Evolutionary conservation across 257 asterid species (phyloP).

Genomic region (Solanum paucissectum): DNA sequence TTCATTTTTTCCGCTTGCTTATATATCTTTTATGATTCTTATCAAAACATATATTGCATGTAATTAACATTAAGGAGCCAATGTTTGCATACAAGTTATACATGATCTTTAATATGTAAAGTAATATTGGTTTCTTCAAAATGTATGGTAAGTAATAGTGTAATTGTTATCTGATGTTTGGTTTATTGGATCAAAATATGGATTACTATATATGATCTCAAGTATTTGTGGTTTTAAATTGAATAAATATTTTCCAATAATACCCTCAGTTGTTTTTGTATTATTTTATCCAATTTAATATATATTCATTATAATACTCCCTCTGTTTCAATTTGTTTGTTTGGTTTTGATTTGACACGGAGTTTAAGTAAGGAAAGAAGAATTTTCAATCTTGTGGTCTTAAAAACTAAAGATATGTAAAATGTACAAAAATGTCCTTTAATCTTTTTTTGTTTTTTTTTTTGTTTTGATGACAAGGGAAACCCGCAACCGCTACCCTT

Average conservation of each 20-base stretch:
- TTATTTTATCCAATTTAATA: background rate
- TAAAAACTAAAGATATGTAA: background rate
- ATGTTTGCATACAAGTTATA: background rate
- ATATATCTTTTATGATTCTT: background rate
- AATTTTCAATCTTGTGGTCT: too few relatives aligned
- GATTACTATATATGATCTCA: background rate
- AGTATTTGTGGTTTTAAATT: background rate
- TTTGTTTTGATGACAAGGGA: too few relatives aligned
- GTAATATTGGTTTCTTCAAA: too few relatives aligned
- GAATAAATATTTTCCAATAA: background rate
- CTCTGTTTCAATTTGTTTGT: background rate
- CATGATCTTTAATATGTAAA: background rate
- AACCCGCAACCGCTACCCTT: too few relatives aligned
- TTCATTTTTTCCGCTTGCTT: background rate
- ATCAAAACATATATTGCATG: background rate
- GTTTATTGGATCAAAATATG: background rate
- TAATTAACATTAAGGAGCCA: background rate
- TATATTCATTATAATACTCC: background rate
- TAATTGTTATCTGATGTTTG: background rate
- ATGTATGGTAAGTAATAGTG: background rate
- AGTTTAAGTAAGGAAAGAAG: background rate
- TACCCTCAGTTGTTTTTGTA: background rate
- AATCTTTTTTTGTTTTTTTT: too few relatives aligned
- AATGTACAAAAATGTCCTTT: background rate
- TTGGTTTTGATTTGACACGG: too few relatives aligned